These are phyloP conservation scores for Aspergillus flavus DNA, from an alignment of 2,329 filamentous ascomycete genomes.

Conservation along the genomic window DNA sequence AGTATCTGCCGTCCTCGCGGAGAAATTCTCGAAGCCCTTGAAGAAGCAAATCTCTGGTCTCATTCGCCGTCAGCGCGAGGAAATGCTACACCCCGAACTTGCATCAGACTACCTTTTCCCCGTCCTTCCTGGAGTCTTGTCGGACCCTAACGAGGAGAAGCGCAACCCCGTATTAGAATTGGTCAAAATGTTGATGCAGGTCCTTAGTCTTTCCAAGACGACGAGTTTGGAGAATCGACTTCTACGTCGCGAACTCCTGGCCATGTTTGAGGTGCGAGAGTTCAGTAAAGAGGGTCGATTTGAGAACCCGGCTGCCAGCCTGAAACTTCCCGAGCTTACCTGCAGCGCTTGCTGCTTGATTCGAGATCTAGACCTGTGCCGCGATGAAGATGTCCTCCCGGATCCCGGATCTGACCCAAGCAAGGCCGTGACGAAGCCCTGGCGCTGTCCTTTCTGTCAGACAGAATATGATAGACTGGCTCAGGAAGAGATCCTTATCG, in stretches of 20 bases:
- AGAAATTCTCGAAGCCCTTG: slow-evolving; percentile 81
- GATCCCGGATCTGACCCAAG: slow-evolving; percentile 38
- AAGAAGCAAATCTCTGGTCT: slow-evolving; percentile 84
- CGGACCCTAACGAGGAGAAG: slow-evolving; percentile 57
- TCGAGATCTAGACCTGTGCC: slow-evolving; percentile 87
- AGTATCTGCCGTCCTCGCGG: slow-evolving; percentile 70
- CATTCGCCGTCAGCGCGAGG: slow-evolving; percentile 82
- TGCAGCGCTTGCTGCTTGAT: slow-evolving; percentile 90
- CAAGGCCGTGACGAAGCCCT: slow-evolving; percentile 52
- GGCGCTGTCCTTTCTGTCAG: slow-evolving; percentile 77
- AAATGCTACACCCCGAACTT: slow-evolving; percentile 86
- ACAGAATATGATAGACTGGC: slow-evolving; percentile 74
- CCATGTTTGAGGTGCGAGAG: slow-evolving; percentile 90
- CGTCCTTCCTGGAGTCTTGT: slow-evolving; percentile 59
- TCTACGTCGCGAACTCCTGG: slow-evolving; percentile 83
- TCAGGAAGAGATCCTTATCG: slow-evolving; percentile 82
- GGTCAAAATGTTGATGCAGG: slow-evolving; percentile 90
- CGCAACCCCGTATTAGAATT: slow-evolving; percentile 83
- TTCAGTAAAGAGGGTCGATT: slow-evolving; percentile 89
- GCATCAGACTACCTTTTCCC: slow-evolving; percentile 88
- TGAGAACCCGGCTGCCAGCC: slow-evolving; percentile 75
- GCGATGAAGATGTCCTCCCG: slow-evolving; percentile 79
- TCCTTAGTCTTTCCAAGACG: slow-evolving; percentile 86
- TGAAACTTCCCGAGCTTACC: slow-evolving; percentile 74
- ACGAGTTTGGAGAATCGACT: slow-evolving; percentile 86